Evolutionary conservation across 1,139 yeast genomes (phyloP), one percentile per base, ranked within the genome.

Genomic region (Komagataea norvegica): DNA sequence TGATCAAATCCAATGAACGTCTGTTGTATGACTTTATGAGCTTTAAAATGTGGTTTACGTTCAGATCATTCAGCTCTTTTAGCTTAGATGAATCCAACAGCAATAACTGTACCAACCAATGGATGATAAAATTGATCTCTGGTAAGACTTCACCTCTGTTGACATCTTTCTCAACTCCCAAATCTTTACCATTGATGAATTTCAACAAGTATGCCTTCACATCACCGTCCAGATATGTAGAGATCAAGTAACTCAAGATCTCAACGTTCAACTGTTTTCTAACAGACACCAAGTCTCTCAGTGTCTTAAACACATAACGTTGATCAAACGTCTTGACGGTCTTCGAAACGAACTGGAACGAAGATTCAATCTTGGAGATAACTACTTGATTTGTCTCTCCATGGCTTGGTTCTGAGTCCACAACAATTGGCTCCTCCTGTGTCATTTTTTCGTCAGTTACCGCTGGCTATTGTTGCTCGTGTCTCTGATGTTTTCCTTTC

Each of bases 311-410:
- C 36, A 91, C 77, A 61, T 82, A 86, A 48, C 96, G 77, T 49
- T 94, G 86, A 61, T 91, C 98, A 55, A 79, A 79, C 42, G 79
- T 77, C 37, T 77, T 62, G 6, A 87, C 85, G 1, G 95, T 87
- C 59, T 82, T 82, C n/a, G 61, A 47, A 20, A 61, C 54, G 30
- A 60, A 58, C 27, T 54, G 57, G 29, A 64, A 48, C 3, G 61
- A 53, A 7, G 50, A 40, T 33, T 62, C 52, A 22, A 62, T 49
- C 29, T 47, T 49, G 13, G 52, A 52, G 29, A 63, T 57, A 11
- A 56, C 52, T 29, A 42, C 33, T 40, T 59, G 56, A 28, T 51
- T 47, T 20, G 42, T 38, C 32, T 48, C 51, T 34, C 53, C 57
- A n/a, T 54, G 58, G 8, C 54, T 52, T n/a, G 34, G 51, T 38